Conservation (phyloP, 305 asterid genomes). For the Striga hermonthica region DNA sequence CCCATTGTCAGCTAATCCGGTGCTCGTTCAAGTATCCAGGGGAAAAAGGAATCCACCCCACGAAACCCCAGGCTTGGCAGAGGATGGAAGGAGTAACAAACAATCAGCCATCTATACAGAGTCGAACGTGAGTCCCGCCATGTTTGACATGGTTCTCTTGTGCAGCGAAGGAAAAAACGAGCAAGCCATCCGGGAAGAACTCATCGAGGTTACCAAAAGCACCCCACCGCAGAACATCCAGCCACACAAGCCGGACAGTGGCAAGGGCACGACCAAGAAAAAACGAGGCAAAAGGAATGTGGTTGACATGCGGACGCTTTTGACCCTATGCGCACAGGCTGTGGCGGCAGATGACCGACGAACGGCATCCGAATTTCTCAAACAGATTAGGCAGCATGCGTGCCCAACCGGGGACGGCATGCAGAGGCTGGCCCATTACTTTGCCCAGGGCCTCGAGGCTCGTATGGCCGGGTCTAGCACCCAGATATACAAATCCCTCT, state of each 20-base stretch:
- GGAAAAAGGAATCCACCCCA: constrained; percentile 53
- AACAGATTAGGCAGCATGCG: constrained; percentile 63
- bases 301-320: constrained; percentile 71
- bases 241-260: constrained; percentile 39
- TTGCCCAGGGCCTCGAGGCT: constrained; percentile 84
- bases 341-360: constrained; percentile 74
- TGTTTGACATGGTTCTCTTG: constrained; percentile 68
- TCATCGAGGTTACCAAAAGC: constrained; percentile 46
- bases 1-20: constrained; percentile 12
- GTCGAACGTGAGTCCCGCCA: constrained; percentile 53
- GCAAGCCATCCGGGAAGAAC: constrained; percentile 57
- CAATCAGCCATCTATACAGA: constrained; percentile 64
- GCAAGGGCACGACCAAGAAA: constrained; percentile 54
- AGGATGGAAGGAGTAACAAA: constrained; percentile 55
- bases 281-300: constrained; percentile 44
- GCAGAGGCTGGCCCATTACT: constrained; percentile 73
- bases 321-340: constrained; percentile 84
- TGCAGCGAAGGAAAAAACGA: constrained; percentile 63
- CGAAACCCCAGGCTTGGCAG: constrained; percentile 35
- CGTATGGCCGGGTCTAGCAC: constrained; percentile 86
- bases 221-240: constrained; percentile 31
- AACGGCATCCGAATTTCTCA: constrained; percentile 61
- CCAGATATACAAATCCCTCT: constrained; percentile 46
- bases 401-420: constrained; percentile 67
- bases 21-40: constrained; percentile 37